Evolutionary conservation across 2,329 filamentous ascomycete species (phyloP).

Genomic region (Fusarium torreyae): DNA sequence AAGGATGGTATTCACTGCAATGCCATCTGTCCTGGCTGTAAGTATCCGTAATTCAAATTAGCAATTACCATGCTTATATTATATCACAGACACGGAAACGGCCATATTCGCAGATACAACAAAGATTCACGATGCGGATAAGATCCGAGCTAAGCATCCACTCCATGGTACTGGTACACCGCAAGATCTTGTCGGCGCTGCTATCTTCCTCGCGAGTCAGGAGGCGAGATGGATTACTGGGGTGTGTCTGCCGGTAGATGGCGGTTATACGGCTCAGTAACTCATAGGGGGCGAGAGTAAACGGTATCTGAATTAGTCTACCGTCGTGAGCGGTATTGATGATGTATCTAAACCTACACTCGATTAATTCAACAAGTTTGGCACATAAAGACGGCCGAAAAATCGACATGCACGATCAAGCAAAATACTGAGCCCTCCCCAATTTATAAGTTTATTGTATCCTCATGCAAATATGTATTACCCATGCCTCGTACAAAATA

Average conservation of each 20-base stretch:
- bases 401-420: no score
- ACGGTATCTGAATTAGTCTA: not conserved
- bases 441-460: slow-evolving; percentile 21
- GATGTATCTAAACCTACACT: no score
- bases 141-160: slow-evolving; percentile 44
- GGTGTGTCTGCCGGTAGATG: slow-evolving; percentile 57
- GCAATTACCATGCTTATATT: not conserved
- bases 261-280: slow-evolving; percentile 56
- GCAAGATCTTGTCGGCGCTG: slow-evolving; percentile 52
- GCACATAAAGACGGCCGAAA: not conserved
- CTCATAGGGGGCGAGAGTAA: not conserved
- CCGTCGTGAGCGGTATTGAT: no score
- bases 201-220: slow-evolving; percentile 57
- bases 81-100: slow-evolving; percentile 43
- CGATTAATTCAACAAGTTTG: no score
- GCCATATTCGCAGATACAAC: slow-evolving; percentile 49
- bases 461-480: slow-evolving; percentile 17
- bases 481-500: slow-evolving; percentile 6
- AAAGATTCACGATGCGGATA: slow-evolving; percentile 27
- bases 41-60: not conserved
- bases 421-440: not conserved
- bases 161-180: slow-evolving; percentile 50
- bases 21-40: slow-evolving; percentile 67
- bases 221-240: slow-evolving; percentile 61
- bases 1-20: slow-evolving; percentile 65